Evolutionary conservation across 2,329 filamentous ascomycete genomes (phyloP), one percentile per base, ranked within the genome.

Genomic region (Madurella fahalii): DNA sequence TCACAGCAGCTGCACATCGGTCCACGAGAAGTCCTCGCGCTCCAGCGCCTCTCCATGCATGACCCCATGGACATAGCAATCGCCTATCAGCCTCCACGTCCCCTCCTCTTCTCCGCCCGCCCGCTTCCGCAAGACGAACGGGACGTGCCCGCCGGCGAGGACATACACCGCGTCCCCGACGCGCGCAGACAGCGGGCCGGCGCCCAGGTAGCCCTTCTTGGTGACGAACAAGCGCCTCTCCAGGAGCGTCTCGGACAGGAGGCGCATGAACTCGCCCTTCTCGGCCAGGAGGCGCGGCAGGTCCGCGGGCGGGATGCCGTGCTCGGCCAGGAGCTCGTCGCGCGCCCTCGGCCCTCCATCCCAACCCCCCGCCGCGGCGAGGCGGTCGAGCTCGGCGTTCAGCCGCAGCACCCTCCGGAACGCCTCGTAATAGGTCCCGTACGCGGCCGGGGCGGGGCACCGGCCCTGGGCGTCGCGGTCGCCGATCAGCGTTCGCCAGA

Each of bases 151-250:
- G 7, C 49, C 49, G 8, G 32, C 16, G 16, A 51, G 41, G 12
- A 51, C n/a, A 30, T 31, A 43, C 8, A 51, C 49, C n/a, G 17
- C 17, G n/a, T 45, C 49, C 1, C 49, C 49, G 9, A 43, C 40
- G 9, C 25, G 20, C 30, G 40, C 30, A 7, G 25, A 51, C 17
- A 31, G 8, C 5, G 49, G 49, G 5, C 25, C 49, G 4, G 40
- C 40, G 18, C 49, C 49, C 5, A 51, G 32, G 40, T 45, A 45
- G 12, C 41, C 31, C 49, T 51, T 45, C 17, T 45, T 25, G 16
- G 49, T 51, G 30, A 51, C 32, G 32, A 51, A 44, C 20, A 45
- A 30, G 40, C 41, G 39, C n/a, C 49, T 30, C 5, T 45, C 32
- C 9, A 44, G 17, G 25, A 45, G 39, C 3, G 37, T 40, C 40